Percentiles rank a stretch among this genome's conserved stretches.
Conservation (phyloP, 495 filamentous ascomycete genomes). For the Jackrogersella minutella region DNA sequence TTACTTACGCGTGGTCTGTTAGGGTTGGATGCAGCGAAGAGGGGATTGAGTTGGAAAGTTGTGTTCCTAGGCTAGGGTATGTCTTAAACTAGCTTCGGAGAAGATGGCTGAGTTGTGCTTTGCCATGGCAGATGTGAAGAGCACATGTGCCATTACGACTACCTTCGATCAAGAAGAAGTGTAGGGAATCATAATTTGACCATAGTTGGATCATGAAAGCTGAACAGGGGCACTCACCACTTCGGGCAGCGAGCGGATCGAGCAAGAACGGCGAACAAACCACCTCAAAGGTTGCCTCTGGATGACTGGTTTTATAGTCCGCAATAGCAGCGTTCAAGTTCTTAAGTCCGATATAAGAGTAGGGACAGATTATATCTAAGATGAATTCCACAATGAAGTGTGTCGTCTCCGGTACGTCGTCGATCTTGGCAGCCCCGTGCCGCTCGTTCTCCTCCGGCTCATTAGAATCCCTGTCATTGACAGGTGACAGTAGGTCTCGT, state of each 20-base stretch:
- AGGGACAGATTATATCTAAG: slow-evolving; percentile 81
- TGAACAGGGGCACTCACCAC: slow-evolving; percentile 25
- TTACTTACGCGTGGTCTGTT: background rate
- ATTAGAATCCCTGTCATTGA: background rate
- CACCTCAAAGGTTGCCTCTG: slow-evolving; percentile 68
- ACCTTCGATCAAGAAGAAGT: background rate
- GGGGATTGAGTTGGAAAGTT: too few species aligned
- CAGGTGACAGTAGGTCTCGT: slow-evolving; percentile 20
- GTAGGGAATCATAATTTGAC: background rate
- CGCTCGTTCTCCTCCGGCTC: background rate
- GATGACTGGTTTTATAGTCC: slow-evolving; percentile 62
- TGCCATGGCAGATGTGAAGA: too few species aligned
- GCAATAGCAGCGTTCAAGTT: slow-evolving; percentile 73
- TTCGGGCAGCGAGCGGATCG: slow-evolving; percentile 61
- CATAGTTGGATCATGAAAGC: background rate
- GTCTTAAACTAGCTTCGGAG: too few species aligned
- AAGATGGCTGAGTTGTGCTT: too few species aligned
- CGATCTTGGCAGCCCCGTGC: background rate
- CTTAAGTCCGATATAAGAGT: slow-evolving; percentile 84
- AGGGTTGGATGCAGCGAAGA: too few species aligned
- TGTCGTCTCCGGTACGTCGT: slow-evolving; percentile 25
- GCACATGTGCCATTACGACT: background rate
- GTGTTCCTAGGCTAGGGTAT: too few species aligned
- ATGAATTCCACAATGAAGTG: slow-evolving; percentile 76
- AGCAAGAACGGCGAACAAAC: slow-evolving; percentile 82